A percentile compares a stretch with the other conserved stretches of the same genome.
These are phyloP conservation scores for Xylariaceae sp. DNA, from an alignment of 2,329 filamentous ascomycete species.

Conservation along the genomic window DNA sequence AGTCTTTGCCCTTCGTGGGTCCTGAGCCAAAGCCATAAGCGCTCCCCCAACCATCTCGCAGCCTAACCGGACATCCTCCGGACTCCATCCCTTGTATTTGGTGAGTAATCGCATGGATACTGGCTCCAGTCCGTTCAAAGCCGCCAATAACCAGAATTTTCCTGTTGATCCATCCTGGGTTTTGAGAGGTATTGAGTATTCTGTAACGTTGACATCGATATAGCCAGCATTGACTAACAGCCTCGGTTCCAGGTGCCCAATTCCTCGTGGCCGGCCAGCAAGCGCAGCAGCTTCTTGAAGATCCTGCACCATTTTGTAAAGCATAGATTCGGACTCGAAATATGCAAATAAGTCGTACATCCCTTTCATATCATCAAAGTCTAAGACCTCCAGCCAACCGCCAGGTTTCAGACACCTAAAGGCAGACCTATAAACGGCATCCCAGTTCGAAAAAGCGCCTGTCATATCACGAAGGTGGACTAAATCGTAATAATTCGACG, in stretches of 20 bases:
- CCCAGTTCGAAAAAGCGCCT: constrained; percentile 53
- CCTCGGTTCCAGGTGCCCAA: constrained; percentile 42
- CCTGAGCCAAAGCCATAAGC: constrained; percentile 44
- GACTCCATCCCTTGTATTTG: constrained; percentile 48
- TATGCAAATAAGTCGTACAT: constrained; percentile 34
- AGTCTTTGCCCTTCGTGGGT: constrained; percentile 38
- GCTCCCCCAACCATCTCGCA: constrained; percentile 46
- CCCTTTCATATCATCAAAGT: constrained; percentile 45
- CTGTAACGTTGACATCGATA: constrained; percentile 44
- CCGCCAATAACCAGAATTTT: constrained; percentile 50
- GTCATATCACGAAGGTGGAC: constrained; percentile 53
- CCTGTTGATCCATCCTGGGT: constrained; percentile 42
- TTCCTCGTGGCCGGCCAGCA: constrained; percentile 42
- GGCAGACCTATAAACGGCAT: constrained; percentile 48
- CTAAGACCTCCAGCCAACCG: constrained; percentile 52
- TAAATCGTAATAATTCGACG: constrained; percentile 48
- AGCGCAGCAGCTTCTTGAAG: constrained; percentile 40
- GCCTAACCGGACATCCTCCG: constrained; percentile 42
- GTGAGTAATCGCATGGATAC: constrained; percentile 47
- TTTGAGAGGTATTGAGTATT: constrained; percentile 46
- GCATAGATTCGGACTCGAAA: constrained; percentile 43
- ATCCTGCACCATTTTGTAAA: constrained; percentile 39
- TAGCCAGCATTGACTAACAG: constrained; percentile 46
- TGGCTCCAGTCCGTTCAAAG: constrained; percentile 48
- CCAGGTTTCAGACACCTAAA: constrained; percentile 51